Evolutionary conservation across 306 rosid species (phyloP), one percentile per base, ranked within the genome.

Genomic region (Fragaria nilgerrensis): DNA sequence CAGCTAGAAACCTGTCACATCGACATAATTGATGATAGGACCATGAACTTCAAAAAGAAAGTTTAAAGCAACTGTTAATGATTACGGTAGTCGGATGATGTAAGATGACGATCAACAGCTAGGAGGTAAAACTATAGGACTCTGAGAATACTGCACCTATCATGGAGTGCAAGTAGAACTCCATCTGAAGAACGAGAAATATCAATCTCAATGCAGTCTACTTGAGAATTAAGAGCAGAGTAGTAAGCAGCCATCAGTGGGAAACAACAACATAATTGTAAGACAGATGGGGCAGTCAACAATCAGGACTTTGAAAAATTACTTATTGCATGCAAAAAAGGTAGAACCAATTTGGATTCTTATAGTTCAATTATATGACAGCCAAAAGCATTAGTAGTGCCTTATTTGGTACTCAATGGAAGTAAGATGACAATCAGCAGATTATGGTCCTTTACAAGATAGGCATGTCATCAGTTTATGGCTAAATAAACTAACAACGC

Each of bases 171-270:
- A 50, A 94, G 87, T 80, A 94, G 74, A 73, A 90, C 83, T 58
- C 97, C 94, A 73, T 94, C 97, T 2, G 83, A 85, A 83, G 90
- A 91, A 48, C 97, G 97, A 86, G 98, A 94, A 14, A 89, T 94
- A 19, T 94, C 98, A 74, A 94, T 90, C 92, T 94, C 98, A 41
- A 91, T 75, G 75, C 98, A 94, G 68, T 94, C 96, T 4, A 86
- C 96, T 65, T 79, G 85, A 83, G 96, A 86, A 41, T 32, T 75
- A 77, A 93, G 83, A 53, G 97, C 98, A 32, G 74, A 80, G 68
- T 13, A 73, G 81, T 91, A 93, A n/a, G 98, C 97, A 55, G 86
- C 87, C 58, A 91, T 84, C 98, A 91, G 77, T 39, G 9, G 72
- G 63, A 15, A 74, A 52, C 15, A 37, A 64, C 39, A 55, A 70